Evolutionary conservation across 73 alveolate species (phyloP).

Genomic region (Paraurostyla sp.): DNA sequence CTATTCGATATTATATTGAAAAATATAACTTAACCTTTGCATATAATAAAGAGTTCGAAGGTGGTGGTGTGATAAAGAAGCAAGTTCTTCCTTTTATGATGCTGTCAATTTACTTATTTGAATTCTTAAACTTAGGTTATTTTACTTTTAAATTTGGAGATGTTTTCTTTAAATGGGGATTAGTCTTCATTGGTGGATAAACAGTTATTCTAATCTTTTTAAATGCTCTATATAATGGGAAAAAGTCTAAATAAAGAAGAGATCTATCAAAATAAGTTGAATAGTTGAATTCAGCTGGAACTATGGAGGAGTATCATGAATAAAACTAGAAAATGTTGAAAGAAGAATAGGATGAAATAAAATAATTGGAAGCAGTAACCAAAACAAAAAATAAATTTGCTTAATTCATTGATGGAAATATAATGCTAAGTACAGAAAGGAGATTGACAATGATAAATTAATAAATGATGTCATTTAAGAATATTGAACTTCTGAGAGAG

Average conservation of each 20-base stretch:
- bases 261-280: conserved; percentile 18
- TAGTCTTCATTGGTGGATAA: conserved; percentile 30
- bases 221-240: neutral
- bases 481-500: neutral
- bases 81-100: conserved; percentile 40
- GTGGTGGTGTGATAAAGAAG: conserved; percentile 30
- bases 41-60: conserved; percentile 49
- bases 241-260: neutral
- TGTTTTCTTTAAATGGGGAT: conserved; percentile 36
- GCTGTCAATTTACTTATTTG: conserved; percentile 34
- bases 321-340: conserved; percentile 9
- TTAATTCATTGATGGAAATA: neutral
- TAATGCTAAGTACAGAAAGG: conserved; percentile 21
- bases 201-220: neutral
- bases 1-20: conserved; percentile 45
- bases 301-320: conserved; percentile 25
- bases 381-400: neutral
- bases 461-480: neutral
- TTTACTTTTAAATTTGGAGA: conserved; percentile 56
- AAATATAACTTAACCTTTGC: conserved; percentile 45
- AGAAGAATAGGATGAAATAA: conserved; percentile 22
- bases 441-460: neutral
- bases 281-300: neutral
- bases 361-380: neutral
- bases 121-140: conserved; percentile 29